These are phyloP conservation scores for Globisporangium barbulae DNA, from an alignment of 352 stramenopile genomes.

Conservation along the genomic window DNA sequence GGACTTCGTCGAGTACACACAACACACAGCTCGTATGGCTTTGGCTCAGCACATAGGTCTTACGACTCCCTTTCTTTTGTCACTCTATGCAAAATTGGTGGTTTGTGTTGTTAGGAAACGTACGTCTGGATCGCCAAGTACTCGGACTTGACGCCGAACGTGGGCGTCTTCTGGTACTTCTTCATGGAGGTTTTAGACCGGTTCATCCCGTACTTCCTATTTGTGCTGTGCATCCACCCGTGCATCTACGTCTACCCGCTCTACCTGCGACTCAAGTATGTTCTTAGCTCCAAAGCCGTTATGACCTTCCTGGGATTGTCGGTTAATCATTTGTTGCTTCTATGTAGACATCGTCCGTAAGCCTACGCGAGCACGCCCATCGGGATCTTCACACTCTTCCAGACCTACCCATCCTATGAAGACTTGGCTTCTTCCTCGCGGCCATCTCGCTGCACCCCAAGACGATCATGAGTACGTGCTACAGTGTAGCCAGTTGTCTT, in stretches of 20 bases:
- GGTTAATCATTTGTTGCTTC: neutral
- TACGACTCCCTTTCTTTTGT: neutral
- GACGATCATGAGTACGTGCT: constrained; percentile 67
- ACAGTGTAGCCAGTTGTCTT: no score
- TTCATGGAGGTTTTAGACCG: constrained; percentile 88
- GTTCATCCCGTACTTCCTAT: constrained; percentile 83
- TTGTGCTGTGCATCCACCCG: constrained; percentile 75
- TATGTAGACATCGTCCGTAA: constrained; percentile 57
- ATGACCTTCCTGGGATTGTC: neutral
- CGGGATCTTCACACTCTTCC: constrained; percentile 76
- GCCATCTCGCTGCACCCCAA: constrained; percentile 71
- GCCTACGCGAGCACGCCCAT: constrained; percentile 61
- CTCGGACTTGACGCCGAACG: constrained; percentile 79
- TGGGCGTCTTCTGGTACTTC: constrained; percentile 89
- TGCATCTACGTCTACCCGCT: constrained; percentile 80
- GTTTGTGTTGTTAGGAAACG: constrained; percentile 42
- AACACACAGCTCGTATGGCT: neutral
- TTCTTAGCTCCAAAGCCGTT: neutral
- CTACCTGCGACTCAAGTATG: constrained; percentile 71
- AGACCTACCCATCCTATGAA: constrained; percentile 71
- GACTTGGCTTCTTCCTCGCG: constrained; percentile 77
- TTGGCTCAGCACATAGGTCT: neutral
- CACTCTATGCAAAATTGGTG: neutral
- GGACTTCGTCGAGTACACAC: constrained; percentile 52
- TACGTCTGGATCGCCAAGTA: constrained; percentile 81